These are phyloP conservation scores for Hanseniaspora lindneri DNA, from an alignment of 805 yeast species.

Conservation along the genomic window DNA sequence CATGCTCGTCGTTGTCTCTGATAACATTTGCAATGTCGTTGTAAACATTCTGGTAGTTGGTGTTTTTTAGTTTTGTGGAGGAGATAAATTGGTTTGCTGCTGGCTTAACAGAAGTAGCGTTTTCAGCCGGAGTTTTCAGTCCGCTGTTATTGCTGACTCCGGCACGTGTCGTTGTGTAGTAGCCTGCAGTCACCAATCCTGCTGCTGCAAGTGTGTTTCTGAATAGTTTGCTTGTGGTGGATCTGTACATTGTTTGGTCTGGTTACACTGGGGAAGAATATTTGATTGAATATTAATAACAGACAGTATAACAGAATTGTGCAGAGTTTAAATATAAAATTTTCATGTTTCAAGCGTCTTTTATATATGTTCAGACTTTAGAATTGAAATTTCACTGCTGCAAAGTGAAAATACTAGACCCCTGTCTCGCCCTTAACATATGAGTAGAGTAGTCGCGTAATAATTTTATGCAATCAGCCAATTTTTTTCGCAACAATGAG, in stretches of 20 bases:
- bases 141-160: conserved; percentile 20
- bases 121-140: conserved; percentile 16
- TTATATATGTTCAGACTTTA: too few relatives aligned
- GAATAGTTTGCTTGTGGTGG: neutral
- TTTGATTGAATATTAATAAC: too few relatives aligned
- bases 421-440: too few relatives aligned
- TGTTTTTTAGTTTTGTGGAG: conserved; percentile 25
- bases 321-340: too few relatives aligned
- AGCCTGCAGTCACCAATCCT: conserved; percentile 21
- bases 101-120: conserved; percentile 30
- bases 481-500: too few relatives aligned
- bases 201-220: conserved; percentile 21
- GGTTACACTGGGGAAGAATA: too few relatives aligned
- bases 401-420: too few relatives aligned
- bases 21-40: conserved; percentile 59
- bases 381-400: too few relatives aligned
- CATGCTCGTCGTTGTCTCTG: conserved; percentile 45
- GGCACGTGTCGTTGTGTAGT: conserved; percentile 20
- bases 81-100: conserved; percentile 27
- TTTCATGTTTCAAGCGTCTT: too few relatives aligned
- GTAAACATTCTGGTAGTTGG: conserved; percentile 55
- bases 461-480: too few relatives aligned
- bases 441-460: too few relatives aligned
- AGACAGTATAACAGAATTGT: too few relatives aligned
- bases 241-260: conserved; percentile 1